phyloP scores from a whole-genome alignment of 208 protist genomes.

The Acanthamoeba triangularis region DNA sequence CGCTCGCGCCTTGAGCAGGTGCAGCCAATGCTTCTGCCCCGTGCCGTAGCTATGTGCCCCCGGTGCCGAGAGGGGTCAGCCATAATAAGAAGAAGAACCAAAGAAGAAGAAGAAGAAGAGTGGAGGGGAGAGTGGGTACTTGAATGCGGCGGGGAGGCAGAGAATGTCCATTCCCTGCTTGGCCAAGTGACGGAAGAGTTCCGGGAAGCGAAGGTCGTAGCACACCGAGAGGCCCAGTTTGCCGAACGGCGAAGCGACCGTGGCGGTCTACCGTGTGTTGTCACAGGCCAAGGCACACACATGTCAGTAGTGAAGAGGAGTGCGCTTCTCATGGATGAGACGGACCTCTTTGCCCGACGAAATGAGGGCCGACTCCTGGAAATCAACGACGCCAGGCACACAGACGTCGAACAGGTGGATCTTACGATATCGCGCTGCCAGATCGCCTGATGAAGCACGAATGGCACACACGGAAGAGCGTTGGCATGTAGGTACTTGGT shows the following conservation, averaged over 20 bases:
- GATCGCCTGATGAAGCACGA: not conserved
- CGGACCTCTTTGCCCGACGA: not conserved
- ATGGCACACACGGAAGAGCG: not conserved
- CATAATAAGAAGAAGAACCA: too few species aligned
- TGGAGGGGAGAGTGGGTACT: not conserved
- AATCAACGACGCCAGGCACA: conserved; percentile 31
- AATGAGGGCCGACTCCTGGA: conserved; percentile 17
- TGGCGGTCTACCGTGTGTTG: not conserved
- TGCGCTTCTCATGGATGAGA: not conserved
- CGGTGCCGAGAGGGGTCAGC: not conserved
- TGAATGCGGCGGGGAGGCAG: conserved; percentile 20
- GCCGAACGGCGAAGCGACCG: not conserved
- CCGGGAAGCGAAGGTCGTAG: conserved; percentile 61
- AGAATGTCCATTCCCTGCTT: conserved; percentile 29
- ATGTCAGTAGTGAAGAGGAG: not conserved
- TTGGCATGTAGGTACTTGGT: not conserved
- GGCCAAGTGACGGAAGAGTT: not conserved
- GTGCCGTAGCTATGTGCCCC: not conserved
- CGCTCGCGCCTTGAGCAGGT: conserved; percentile 27
- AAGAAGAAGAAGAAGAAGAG: too few species aligned
- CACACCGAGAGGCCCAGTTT: conserved; percentile 17
- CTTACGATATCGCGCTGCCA: conserved; percentile 15
- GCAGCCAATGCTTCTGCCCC: conserved; percentile 25
- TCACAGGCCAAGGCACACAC: not conserved
- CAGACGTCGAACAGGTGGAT: conserved; percentile 63